These are phyloP conservation scores for Helotiales sp. DNA, from an alignment of 2,329 filamentous ascomycete genomes.

Conservation along the genomic window DNA sequence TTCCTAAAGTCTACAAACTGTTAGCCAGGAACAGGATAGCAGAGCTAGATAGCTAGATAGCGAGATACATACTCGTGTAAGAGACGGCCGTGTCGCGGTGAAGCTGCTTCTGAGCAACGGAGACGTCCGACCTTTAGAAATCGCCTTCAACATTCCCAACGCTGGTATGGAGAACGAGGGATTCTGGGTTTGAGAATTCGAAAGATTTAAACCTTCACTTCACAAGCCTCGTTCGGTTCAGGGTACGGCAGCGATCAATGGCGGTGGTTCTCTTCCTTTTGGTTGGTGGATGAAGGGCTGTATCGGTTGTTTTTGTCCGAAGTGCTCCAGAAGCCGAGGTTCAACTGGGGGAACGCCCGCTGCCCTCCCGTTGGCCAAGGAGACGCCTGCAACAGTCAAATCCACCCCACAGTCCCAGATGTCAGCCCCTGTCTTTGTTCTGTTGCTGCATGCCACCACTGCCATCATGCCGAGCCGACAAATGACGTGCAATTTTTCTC, in stretches of 20 bases:
- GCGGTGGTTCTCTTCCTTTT: constrained; percentile 19
- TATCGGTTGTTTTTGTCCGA: constrained; percentile 18
- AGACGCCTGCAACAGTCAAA: not conserved
- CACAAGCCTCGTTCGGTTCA: constrained; percentile 19
- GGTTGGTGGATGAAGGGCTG: constrained; percentile 24
- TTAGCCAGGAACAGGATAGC: constrained; percentile 23
- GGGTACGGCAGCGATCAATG: constrained; percentile 8
- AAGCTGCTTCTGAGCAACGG: constrained; percentile 41
- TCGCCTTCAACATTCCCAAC: constrained; percentile 44
- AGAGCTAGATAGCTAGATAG: not conserved
- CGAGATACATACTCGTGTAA: constrained; percentile 36
- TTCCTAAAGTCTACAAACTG: constrained; percentile 42
- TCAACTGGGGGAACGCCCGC: not conserved
- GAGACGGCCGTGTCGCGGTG: constrained; percentile 33
- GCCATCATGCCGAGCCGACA: constrained; percentile 10
- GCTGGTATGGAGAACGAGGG: constrained; percentile 22
- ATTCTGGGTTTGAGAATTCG: not conserved
- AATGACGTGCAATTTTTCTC: constrained; percentile 25
- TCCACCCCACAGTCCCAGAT: constrained; percentile 11
- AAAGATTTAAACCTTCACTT: constrained; percentile 14
- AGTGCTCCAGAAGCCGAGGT: constrained; percentile 6
- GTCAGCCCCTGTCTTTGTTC: too few species aligned
- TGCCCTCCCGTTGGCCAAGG: not conserved
- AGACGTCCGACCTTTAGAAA: constrained; percentile 42
- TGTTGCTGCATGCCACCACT: constrained; percentile 1